Percentiles rank a stretch among this genome's conserved stretches.
These are phyloP conservation scores for Geotrichum klebahnii DNA, from an alignment of 1,139 yeast genomes.

Conservation along the genomic window DNA sequence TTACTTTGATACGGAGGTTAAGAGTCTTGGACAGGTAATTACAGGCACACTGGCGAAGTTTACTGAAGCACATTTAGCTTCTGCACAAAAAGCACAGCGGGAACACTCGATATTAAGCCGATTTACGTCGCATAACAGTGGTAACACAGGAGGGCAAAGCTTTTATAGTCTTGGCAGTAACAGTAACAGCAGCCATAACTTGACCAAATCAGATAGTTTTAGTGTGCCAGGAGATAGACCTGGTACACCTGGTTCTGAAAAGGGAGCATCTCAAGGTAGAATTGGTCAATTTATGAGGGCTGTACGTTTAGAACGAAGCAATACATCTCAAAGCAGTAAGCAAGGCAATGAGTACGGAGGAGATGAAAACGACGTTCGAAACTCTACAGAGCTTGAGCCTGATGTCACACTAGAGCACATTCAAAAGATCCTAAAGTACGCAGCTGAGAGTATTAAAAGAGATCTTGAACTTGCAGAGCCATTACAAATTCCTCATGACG, in stretches of 20 bases:
- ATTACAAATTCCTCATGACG: conserved; percentile 56
- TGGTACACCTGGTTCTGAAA: conserved; percentile 8
- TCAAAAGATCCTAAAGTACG: conserved; percentile 62
- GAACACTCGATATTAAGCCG: conserved; percentile 33
- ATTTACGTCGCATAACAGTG: no score
- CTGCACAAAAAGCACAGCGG: conserved; percentile 24
- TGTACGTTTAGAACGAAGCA: conserved; percentile 32
- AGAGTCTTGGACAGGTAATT: conserved; percentile 61
- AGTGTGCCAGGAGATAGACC: conserved; percentile 17
- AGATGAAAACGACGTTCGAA: no score
- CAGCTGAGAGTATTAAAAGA: conserved; percentile 78
- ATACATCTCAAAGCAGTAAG: conserved; percentile 17
- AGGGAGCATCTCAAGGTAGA: conserved; percentile 32
- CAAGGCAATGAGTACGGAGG: conserved; percentile 21
- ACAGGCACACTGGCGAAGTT: conserved; percentile 36
- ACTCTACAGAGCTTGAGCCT: no score
- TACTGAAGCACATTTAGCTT: conserved; percentile 30
- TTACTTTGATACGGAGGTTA: conserved; percentile 71
- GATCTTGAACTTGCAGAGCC: conserved; percentile 67
- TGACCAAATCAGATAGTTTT: conserved; percentile 18
- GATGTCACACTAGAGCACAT: conserved; percentile 41
- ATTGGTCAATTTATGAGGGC: conserved; percentile 36
- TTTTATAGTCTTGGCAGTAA: no score
- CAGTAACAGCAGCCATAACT: no score
- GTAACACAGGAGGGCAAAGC: no score